Conservation (phyloP, 2,329 filamentous ascomycete species). For the Hirsutella minnesotensis region DNA sequence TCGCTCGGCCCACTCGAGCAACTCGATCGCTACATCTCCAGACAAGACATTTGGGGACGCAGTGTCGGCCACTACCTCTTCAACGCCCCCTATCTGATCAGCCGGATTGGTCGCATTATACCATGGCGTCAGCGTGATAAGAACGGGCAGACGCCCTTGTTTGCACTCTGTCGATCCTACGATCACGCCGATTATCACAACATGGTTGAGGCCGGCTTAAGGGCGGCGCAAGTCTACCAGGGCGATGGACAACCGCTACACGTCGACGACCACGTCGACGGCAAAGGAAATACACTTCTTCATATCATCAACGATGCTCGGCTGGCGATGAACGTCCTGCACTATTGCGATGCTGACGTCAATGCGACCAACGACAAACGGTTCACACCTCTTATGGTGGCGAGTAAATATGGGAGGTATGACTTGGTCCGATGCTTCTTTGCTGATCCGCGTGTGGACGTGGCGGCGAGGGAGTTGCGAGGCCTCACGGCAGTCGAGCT, state of each 20-base stretch:
- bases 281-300: constrained; percentile 87
- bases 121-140: constrained; percentile 88
- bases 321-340: constrained; percentile 63
- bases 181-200: constrained; percentile 76
- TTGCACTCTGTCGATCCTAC: constrained; percentile 89
- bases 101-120: constrained; percentile 61
- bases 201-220: constrained; percentile 78
- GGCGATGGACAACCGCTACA: constrained; percentile 71
- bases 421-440: constrained; percentile 88
- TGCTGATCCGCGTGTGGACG: constrained; percentile 75
- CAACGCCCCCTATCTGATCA: constrained; percentile 72
- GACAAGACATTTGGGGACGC: constrained; percentile 74
- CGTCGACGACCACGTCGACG: constrained; percentile 84
- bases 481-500: constrained; percentile 91
- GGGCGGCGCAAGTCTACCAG: constrained; percentile 62
- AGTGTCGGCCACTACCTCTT: constrained; percentile 95
- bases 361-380: constrained; percentile 92
- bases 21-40: constrained; percentile 56
- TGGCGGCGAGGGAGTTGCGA: constrained; percentile 70
- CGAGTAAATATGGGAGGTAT: constrained; percentile 92
- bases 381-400: constrained; percentile 94
- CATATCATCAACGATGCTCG: constrained; percentile 85
- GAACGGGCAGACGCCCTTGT: constrained; percentile 95
- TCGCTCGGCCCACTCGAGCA: constrained; percentile 40
- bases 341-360: constrained; percentile 83